Base-by-base conservation (phyloP, 1,139 yeast species). In the Scheffersomyces segobiensis region DNA sequence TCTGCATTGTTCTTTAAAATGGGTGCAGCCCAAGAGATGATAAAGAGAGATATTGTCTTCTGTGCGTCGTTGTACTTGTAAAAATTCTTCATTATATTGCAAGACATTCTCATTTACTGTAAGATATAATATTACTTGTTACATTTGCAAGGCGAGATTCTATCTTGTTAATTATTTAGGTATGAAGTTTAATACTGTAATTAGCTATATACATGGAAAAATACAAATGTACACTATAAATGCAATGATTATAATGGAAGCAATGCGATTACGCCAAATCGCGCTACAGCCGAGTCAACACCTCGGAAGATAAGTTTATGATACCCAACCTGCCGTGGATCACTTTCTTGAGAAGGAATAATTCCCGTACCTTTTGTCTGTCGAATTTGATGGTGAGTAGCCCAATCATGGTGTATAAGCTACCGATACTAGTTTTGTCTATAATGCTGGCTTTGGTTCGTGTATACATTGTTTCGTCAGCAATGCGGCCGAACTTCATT, bases 41-140 rank as follows among this genome's bases (percentile, higher is more conserved):
- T 95, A 72, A 95, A 95, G 75, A 86, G 99, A 67, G 99, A 95
- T 73, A 95, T 95, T 66, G 98, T 96, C 0, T 96, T 96, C 75
- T 96, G 98, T 72, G 98, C 99, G 3, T 91, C 97, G 60, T 82
- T 96, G 62, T 95, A 96, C 72, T 79, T 95, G 65, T 93, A 81
- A 61, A 21, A 46, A 20, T 32, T 12, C 26, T 20, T 19, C n/a
- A 48, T n/a, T 48, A 20, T 12, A 48, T 24, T 24, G n/a, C n/a
- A n/a, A n/a, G 26, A 24, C 26, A 7, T 24, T 5, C 26, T n/a
- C n/a, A 24, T 24, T 24, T 24, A 24, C 5, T 5, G 42, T 32
- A 32, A 32, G 2, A 32, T 32, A 32, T 32, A 24, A 22, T 24
- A 24, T 24, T 24, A 24, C 32, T 10, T 6, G 5, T 24, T 24